These are phyloP conservation scores for Parietaria judaica DNA, from an alignment of 306 rosid genomes.

Conservation along the genomic window DNA sequence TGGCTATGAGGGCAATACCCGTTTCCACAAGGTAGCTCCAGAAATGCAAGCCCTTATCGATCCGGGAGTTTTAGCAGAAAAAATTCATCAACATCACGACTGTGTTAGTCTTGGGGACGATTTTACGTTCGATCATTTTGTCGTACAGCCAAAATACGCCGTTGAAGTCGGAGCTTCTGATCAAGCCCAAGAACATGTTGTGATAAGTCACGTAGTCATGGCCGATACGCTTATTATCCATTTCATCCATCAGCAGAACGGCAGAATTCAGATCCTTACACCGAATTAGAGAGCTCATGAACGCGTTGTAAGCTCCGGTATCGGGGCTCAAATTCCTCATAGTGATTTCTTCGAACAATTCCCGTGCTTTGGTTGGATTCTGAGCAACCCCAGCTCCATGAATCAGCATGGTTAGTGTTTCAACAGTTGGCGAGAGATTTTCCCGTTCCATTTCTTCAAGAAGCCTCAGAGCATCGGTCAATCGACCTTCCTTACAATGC, in stretches of 20 bases:
- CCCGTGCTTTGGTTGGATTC: conserved; percentile 47
- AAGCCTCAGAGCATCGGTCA: conserved; percentile 67
- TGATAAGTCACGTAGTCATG: conserved; percentile 66
- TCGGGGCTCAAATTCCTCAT: conserved; percentile 51
- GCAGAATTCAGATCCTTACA: conserved; percentile 53
- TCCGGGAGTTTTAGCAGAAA: conserved; percentile 51
- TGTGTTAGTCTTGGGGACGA: conserved; percentile 65
- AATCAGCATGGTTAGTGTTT: conserved; percentile 74
- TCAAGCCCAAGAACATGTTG: conserved; percentile 51
- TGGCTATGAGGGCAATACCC: conserved; percentile 86
- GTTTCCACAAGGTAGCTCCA: conserved; percentile 61
- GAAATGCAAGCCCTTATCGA: conserved; percentile 57
- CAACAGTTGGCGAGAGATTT: conserved; percentile 35
- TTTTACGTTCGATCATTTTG: conserved; percentile 51
- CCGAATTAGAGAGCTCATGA: conserved; percentile 52
- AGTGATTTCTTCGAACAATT: conserved; percentile 54
- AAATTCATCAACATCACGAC: conserved; percentile 62
- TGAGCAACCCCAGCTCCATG: conserved; percentile 84
- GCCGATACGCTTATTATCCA: conserved; percentile 47
- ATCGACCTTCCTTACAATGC: conserved; percentile 66
- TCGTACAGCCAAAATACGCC: conserved; percentile 42
- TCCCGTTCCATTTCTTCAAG: conserved; percentile 64
- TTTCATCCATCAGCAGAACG: conserved; percentile 50
- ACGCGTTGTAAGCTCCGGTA: conserved; percentile 64
- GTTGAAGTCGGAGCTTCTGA: conserved; percentile 39